Percentiles rank a stretch among this genome's conserved stretches.
Evolutionary conservation across 1,284 basidiomycete species (phyloP).

Genomic region (Pseudozyma tsukubaensis): DNA sequence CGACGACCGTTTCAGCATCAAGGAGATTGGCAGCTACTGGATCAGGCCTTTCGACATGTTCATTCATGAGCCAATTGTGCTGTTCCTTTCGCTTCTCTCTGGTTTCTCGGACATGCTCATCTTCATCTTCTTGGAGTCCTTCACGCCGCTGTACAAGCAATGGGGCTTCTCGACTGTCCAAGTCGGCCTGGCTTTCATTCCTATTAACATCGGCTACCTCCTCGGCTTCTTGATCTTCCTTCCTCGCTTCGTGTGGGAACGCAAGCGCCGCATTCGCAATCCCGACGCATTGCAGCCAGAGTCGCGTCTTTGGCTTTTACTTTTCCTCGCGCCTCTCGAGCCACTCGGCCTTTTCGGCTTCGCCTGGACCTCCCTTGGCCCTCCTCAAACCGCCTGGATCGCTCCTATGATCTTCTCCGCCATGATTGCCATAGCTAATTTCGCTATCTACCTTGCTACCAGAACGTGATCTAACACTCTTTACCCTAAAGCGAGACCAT

Average conservation of each 20-base stretch:
- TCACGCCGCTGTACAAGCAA: constrained; percentile 70
- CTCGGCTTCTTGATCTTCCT: constrained; percentile 69
- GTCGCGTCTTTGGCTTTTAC: constrained; percentile 69
- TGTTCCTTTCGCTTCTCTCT: constrained; percentile 69
- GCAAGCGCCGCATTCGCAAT: constrained; percentile 53
- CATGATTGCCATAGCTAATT: constrained; percentile 70
- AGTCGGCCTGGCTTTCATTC: constrained; percentile 68
- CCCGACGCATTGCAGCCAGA: constrained; percentile 67
- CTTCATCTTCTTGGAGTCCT: constrained; percentile 71
- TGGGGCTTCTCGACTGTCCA: constrained; percentile 69
- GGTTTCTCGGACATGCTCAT: constrained; percentile 70
- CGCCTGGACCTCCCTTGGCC: constrained; percentile 70
- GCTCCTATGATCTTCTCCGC: constrained; percentile 70
- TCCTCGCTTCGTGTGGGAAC: constrained; percentile 65
- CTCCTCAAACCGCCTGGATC: constrained; percentile 69
- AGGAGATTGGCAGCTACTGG: constrained; percentile 69
- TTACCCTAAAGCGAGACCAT: no score
- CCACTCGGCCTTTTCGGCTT: constrained; percentile 70
- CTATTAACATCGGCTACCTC: constrained; percentile 70
- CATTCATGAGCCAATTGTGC: constrained; percentile 70
- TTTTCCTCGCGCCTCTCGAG: constrained; percentile 69
- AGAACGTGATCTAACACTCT: no score
- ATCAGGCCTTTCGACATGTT: constrained; percentile 69
- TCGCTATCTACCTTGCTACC: constrained; percentile 65
- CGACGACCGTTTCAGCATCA: constrained; percentile 66